Evolutionary conservation across 179 eudicot species (phyloP).

Genomic region (Patellifolia procumbens): DNA sequence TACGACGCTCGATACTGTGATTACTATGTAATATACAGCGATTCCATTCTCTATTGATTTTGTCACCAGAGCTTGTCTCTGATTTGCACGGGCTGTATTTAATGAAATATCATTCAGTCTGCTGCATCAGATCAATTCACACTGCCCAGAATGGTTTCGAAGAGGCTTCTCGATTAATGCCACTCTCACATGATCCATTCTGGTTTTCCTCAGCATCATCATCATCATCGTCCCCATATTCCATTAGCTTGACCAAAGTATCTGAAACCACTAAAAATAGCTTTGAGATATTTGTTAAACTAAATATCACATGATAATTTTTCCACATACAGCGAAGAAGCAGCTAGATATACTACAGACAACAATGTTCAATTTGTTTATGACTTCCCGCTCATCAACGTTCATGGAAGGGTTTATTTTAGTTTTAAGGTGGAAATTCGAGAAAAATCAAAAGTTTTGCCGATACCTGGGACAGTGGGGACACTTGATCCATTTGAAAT

Average conservation of each 20-base stretch:
- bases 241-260: conserved; percentile 80
- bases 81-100: not conserved
- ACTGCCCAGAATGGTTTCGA: conserved; percentile 88
- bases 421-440: not conserved
- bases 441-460: not conserved
- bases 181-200: conserved; percentile 17
- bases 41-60: not conserved
- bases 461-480: conserved; percentile 62
- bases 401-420: not conserved
- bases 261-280: conserved; percentile 47
- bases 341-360: not conserved
- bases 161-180: conserved; percentile 29
- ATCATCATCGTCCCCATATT: conserved; percentile 70
- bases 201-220: conserved; percentile 24
- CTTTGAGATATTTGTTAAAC: not conserved
- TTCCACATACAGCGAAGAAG: not conserved
- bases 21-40: not conserved
- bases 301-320: not conserved
- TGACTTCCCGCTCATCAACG: not conserved
- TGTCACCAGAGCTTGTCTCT: not conserved
- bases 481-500: conserved; percentile 29
- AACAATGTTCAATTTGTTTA: not conserved
- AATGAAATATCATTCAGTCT: not conserved
- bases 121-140: conserved; percentile 31
- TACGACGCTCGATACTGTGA: not conserved